Conservation (phyloP, 768 basidiomycete genomes). For the Suillus sp. region DNA sequence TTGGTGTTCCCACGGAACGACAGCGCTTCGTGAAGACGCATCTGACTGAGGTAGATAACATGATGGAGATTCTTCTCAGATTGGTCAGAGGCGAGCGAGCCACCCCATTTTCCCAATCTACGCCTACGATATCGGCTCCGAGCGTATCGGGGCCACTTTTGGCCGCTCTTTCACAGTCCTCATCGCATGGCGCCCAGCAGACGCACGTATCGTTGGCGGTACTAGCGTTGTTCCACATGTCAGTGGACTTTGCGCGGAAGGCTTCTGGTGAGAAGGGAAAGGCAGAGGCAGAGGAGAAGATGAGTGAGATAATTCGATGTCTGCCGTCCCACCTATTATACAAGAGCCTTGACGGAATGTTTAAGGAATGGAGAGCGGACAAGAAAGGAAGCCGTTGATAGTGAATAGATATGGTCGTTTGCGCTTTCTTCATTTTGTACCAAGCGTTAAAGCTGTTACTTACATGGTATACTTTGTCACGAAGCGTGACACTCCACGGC, state of each 20-base stretch:
- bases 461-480: background rate
- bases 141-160: slow-evolving; percentile 69
- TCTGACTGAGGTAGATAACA: slow-evolving; percentile 82
- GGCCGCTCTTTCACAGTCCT: slow-evolving; percentile 69
- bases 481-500: background rate
- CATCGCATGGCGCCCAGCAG: slow-evolving; percentile 85
- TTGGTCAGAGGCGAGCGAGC: slow-evolving; percentile 90
- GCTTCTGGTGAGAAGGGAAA: slow-evolving; percentile 68
- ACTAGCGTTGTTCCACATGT: slow-evolving; percentile 85
- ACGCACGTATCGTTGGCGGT: slow-evolving; percentile 94
- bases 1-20: slow-evolving; percentile 73
- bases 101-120: slow-evolving; percentile 64
- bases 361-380: slow-evolving; percentile 87
- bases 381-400: slow-evolving; percentile 66
- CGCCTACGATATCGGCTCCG: slow-evolving; percentile 62
- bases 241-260: slow-evolving; percentile 78
- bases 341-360: slow-evolving; percentile 92
- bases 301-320: slow-evolving; percentile 89
- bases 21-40: slow-evolving; percentile 89
- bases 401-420: slow-evolving; percentile 8
- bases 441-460: background rate
- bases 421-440: slow-evolving; percentile 1
- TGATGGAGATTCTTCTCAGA: slow-evolving; percentile 90
- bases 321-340: slow-evolving; percentile 86
- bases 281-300: slow-evolving; percentile 68